phyloP scores from a whole-genome alignment of 164 flowering plant species.

The Akebia trifoliata region DNA sequence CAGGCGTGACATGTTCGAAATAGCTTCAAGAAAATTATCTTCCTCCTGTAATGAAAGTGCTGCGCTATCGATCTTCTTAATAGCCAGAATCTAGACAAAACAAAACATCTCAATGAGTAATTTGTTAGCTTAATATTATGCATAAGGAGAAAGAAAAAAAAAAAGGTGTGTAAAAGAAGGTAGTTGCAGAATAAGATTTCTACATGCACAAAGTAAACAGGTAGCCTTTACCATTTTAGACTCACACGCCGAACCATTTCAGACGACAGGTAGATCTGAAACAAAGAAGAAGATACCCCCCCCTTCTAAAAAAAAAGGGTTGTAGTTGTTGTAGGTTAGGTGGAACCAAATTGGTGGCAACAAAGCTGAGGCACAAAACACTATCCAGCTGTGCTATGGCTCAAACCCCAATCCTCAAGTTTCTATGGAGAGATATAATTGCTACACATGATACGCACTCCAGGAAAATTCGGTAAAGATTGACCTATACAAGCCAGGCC shows the following conservation, averaged over 20 bases:
- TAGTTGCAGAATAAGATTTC: background rate
- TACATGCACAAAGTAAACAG: background rate
- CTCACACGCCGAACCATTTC: too few relatives aligned
- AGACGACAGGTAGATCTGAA: background rate
- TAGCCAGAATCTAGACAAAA: slow-evolving; percentile 52
- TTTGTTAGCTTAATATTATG: background rate
- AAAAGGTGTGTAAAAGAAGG: background rate
- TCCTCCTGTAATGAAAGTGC: slow-evolving; percentile 89
- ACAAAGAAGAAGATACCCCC: too few relatives aligned
- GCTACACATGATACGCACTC: too few relatives aligned
- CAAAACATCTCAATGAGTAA: slow-evolving; percentile 3
- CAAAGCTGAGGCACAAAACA: background rate
- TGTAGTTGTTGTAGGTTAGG: too few relatives aligned
- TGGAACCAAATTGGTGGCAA: background rate
- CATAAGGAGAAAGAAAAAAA: background rate
- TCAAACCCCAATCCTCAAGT: too few relatives aligned
- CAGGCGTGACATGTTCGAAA: slow-evolving; percentile 85
- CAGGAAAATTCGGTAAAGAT: too few relatives aligned
- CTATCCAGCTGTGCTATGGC: background rate
- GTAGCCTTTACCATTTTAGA: background rate
- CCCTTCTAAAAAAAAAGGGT: too few relatives aligned
- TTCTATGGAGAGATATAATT: too few relatives aligned
- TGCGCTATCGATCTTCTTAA: slow-evolving; percentile 88
- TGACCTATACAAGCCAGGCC: too few relatives aligned
- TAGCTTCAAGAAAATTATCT: slow-evolving; percentile 85